Conservation (phyloP, 179 eudicot genomes). For the Corrigiola litoralis region DNA sequence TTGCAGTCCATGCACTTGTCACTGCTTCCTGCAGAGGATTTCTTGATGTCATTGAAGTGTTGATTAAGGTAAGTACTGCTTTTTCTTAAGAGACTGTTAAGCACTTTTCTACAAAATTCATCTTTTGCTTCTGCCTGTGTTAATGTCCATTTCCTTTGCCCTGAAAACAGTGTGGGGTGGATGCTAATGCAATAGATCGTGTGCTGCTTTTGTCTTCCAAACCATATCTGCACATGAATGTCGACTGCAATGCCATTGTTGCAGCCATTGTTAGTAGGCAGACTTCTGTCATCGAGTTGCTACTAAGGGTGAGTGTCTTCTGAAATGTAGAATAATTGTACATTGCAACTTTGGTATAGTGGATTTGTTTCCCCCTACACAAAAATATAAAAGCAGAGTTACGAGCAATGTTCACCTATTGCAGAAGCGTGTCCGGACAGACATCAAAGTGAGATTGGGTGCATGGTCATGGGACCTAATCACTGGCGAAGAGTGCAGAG, state of each 20-base stretch:
- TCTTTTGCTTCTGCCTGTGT: background rate
- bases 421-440: slow-evolving; percentile 43
- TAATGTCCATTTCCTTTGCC: background rate
- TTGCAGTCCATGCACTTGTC: slow-evolving; percentile 63
- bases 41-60: slow-evolving; percentile 54
- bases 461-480: slow-evolving; percentile 67
- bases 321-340: background rate
- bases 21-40: slow-evolving; percentile 64
- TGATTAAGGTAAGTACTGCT: slow-evolving; percentile 61
- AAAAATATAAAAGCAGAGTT: background rate
- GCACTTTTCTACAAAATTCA: background rate
- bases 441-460: slow-evolving; percentile 51
- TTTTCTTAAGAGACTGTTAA: too few relatives aligned
- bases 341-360: background rate
- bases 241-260: slow-evolving; percentile 56
- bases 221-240: slow-evolving; percentile 55
- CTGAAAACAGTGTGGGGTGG: slow-evolving; percentile 51
- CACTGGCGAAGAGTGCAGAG: slow-evolving; percentile 62
- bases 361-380: background rate
- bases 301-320: slow-evolving; percentile 37
- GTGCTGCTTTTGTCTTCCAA: slow-evolving; percentile 54
- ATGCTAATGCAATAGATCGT: slow-evolving; percentile 53
- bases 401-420: background rate
- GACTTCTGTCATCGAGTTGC: slow-evolving; percentile 37
- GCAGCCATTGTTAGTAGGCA: slow-evolving; percentile 63